Evolutionary conservation across 768 basidiomycete species (phyloP), one percentile per base, ranked within the genome.

Genomic region (Lyophyllum decastes): DNA sequence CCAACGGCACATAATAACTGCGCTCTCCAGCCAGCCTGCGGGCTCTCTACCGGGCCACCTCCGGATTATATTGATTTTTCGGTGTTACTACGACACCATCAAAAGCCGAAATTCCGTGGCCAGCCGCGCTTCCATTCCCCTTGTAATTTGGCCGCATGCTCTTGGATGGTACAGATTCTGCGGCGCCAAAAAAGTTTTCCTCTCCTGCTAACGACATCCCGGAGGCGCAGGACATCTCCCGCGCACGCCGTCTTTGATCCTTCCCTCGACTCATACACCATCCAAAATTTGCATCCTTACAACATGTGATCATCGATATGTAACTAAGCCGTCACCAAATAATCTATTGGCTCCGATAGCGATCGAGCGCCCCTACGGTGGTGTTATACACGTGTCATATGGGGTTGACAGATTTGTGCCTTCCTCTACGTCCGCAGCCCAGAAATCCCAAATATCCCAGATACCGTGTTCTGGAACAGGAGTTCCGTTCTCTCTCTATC

Each of bases 311-410:
- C 52, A 53, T 12, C 11, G 26, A 5, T 33, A 33, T n/a, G 22
- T 30, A 38, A 27, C 41, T 25, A 34, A 34, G 10, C 33, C 45
- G 35, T 47, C 35, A 33, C 21, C 14, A 33, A 49, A 33, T 44
- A 40, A 54, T 47, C 35, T 43, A 61, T 61, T 54, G 19, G 11
- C 48, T 33, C 44, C 48, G 59, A 57, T 41, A 51, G 22, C 46
- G 53, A 58, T 51, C 49, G 49, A 58, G 38, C 40, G 53, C 57
- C 33, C n/a, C 35, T 34, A 7, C 27, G 30, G 14, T 27, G 25
- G 49, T 24, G 49, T 21, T 35, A 19, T 38, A 40, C 49, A 40
- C 49, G 35, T 50, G 49, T 61, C 57, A 58, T 56, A 61, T 58
- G 60, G 57, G 26, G 25, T 24, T 54, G 60, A 54, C 48, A 55